These are phyloP conservation scores for Calonectria ilicicola DNA, from an alignment of 2,329 filamentous ascomycete genomes.

Conservation along the genomic window DNA sequence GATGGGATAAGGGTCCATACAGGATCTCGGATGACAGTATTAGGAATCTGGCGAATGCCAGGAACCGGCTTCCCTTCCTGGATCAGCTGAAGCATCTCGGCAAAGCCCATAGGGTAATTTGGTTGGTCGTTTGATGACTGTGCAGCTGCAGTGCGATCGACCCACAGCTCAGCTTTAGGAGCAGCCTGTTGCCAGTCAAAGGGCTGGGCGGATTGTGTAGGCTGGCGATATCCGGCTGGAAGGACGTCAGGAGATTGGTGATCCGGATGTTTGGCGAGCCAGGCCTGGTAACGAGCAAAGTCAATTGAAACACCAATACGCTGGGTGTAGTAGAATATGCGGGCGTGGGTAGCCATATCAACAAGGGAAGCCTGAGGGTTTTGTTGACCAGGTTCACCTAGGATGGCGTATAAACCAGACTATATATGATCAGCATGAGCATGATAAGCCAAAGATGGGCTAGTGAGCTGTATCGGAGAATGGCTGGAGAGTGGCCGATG, in stretches of 20 bases:
- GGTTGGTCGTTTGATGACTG: slow-evolving; percentile 59
- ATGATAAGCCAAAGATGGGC: background rate
- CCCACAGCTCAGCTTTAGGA: slow-evolving; percentile 59
- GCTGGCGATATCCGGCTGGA: slow-evolving; percentile 47
- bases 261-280: slow-evolving; percentile 59
- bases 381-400: slow-evolving; percentile 62
- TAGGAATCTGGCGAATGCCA: slow-evolving; percentile 88
- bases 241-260: slow-evolving; percentile 51
- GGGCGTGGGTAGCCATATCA: slow-evolving; percentile 74
- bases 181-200: slow-evolving; percentile 63
- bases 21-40: slow-evolving; percentile 79
- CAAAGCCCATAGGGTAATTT: slow-evolving; percentile 84
- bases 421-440: slow-evolving; percentile 38
- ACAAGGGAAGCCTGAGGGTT: slow-evolving; percentile 62
- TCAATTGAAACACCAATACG: slow-evolving; percentile 67
- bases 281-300: slow-evolving; percentile 75
- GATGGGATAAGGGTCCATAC: slow-evolving; percentile 55
- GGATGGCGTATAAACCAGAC: slow-evolving; percentile 73
- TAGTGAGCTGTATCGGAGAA: background rate
- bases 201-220: slow-evolving; percentile 18
- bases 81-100: slow-evolving; percentile 87
- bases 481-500: background rate
- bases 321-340: slow-evolving; percentile 74
- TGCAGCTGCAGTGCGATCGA: slow-evolving; percentile 52
- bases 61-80: slow-evolving; percentile 85